These are phyloP conservation scores for Inga laurina DNA, from an alignment of 306 rosid genomes.

Conservation along the genomic window DNA sequence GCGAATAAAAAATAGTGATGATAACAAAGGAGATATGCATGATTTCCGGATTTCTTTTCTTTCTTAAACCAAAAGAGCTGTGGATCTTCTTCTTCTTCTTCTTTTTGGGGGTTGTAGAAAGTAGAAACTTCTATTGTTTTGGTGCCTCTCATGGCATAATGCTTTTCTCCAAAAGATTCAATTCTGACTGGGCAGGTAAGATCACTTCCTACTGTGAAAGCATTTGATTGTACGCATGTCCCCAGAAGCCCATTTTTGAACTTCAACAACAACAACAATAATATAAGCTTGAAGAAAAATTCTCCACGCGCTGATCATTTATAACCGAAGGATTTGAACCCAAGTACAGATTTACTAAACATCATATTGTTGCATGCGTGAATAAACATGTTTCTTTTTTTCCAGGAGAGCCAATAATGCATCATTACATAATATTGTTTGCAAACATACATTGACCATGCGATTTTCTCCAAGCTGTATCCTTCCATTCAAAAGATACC, in stretches of 20 bases:
- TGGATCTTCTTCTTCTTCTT: neutral
- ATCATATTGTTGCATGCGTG: neutral
- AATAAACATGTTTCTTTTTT: neutral
- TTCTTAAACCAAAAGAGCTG: too few species aligned
- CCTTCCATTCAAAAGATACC: constrained; percentile 41
- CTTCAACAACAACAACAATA: neutral
- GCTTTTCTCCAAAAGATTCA: neutral
- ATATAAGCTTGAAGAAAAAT: neutral
- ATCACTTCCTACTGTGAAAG: neutral
- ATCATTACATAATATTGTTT: neutral
- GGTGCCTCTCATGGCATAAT: neutral
- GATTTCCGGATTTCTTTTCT: too few species aligned
- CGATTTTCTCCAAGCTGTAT: constrained; percentile 9
- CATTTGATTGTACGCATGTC: neutral
- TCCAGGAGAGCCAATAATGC: constrained; percentile 6
- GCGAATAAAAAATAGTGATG: too few species aligned
- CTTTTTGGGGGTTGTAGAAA: neutral
- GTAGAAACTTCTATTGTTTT: neutral
- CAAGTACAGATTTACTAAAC: neutral
- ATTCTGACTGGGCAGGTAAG: neutral
- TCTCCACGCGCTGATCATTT: neutral
- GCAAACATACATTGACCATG: neutral
- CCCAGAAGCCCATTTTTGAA: neutral
- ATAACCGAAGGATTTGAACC: neutral
- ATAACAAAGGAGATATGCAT: too few species aligned